A percentile compares a stretch with the other conserved stretches of the same genome.
Evolutionary conservation across 1,139 yeast species (phyloP).

Genomic region (Magnusiomyces magnusii): DNA sequence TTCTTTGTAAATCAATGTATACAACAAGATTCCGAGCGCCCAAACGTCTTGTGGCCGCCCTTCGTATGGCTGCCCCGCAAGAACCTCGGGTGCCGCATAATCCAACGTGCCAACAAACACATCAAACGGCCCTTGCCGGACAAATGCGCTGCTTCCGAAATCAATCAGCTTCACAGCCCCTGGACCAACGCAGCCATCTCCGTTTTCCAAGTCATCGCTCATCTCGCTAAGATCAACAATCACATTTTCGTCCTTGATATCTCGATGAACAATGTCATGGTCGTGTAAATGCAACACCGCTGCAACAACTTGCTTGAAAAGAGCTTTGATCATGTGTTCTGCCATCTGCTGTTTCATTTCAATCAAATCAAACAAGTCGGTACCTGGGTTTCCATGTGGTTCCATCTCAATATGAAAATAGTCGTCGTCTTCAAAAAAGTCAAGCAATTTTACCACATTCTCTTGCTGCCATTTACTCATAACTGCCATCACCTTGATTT

Average conservation of each 20-base stretch:
- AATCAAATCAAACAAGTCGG: conserved; percentile 84
- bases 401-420: conserved; percentile 88
- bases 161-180: conserved; percentile 69
- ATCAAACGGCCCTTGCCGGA: conserved; percentile 87
- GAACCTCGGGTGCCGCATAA: conserved; percentile 95
- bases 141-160: conserved; percentile 91
- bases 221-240: conserved; percentile 51
- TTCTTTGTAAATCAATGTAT: conserved; percentile 87
- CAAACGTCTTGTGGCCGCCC: conserved; percentile 96
- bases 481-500: conserved; percentile 84
- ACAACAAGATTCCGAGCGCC: conserved; percentile 88
- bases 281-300: conserved; percentile 76
- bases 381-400: conserved; percentile 81
- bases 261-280: conserved; percentile 87
- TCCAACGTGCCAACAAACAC: conserved; percentile 96
- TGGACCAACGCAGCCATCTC: conserved; percentile 7
- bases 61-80: conserved; percentile 77
- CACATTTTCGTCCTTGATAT: conserved; percentile 90
- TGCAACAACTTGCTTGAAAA: conserved; percentile 70
- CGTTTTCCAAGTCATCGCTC: conserved; percentile 17
- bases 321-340: conserved; percentile 65
- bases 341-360: conserved; percentile 75
- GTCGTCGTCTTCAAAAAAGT: conserved; percentile 85
- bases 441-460: conserved; percentile 73
- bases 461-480: conserved; percentile 68